A percentile compares a stretch with the other conserved stretches of the same genome.
Evolutionary conservation across 2,329 filamentous ascomycete species (phyloP).

Genomic region (Madurella fahalii): DNA sequence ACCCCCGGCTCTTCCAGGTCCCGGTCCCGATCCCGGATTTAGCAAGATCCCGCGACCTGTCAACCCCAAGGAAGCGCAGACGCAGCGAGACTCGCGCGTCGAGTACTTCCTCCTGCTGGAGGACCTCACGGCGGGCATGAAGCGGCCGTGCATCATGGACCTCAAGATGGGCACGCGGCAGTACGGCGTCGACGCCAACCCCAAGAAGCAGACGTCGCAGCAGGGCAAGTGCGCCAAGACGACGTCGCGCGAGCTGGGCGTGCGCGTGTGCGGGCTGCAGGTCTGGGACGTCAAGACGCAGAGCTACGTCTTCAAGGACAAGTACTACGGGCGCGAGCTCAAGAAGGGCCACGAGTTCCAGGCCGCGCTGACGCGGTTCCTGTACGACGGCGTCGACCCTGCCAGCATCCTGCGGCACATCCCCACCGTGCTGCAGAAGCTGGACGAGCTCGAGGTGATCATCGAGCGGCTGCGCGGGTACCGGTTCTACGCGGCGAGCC

Average conservation of each 20-base stretch:
- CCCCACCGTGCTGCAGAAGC: slow-evolving; percentile 78
- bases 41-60: slow-evolving; percentile 55
- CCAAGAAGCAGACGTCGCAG: slow-evolving; percentile 92
- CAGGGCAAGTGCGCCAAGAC: slow-evolving; percentile 88
- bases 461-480: slow-evolving; percentile 77
- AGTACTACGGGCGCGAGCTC: slow-evolving; percentile 88
- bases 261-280: slow-evolving; percentile 91
- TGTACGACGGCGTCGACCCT: slow-evolving; percentile 84
- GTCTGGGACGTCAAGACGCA: slow-evolving; percentile 86
- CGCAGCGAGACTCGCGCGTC: slow-evolving; percentile 61
- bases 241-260: slow-evolving; percentile 85
- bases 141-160: slow-evolving; percentile 91
- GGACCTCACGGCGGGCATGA: slow-evolving; percentile 95
- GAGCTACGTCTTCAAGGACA: slow-evolving; percentile 93
- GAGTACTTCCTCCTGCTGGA: slow-evolving; percentile 92
- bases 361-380: slow-evolving; percentile 78
- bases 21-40: slow-evolving; percentile 37
- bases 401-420: slow-evolving; percentile 81
- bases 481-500: slow-evolving; percentile 89
- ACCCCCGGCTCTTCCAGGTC: slow-evolving; percentile 33
- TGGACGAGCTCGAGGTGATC: slow-evolving; percentile 77
- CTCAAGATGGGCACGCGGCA: slow-evolving; percentile 98
- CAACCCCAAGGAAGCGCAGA: slow-evolving; percentile 74
- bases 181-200: slow-evolving; percentile 85
- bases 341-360: slow-evolving; percentile 88